phyloP scores from a whole-genome alignment of 2,329 filamentous ascomycete species.

The Xylaria sp. region DNA sequence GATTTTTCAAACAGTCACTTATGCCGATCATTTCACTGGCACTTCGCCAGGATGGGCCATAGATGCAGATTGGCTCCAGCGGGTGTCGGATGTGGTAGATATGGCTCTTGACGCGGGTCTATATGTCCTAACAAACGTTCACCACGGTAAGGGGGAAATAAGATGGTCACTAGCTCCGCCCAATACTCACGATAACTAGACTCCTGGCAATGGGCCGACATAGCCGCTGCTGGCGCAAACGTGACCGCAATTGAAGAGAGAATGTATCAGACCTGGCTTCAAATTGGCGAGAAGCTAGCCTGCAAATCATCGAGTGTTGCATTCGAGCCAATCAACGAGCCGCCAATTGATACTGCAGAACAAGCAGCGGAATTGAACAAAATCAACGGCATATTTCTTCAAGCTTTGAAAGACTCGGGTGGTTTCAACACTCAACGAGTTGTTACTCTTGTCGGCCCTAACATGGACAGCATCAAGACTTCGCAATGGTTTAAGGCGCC shows the following conservation, averaged over 20 bases:
- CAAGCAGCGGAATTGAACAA: constrained; percentile 64
- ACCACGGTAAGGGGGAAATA: constrained; percentile 56
- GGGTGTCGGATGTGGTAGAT: constrained; percentile 68
- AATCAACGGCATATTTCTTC: constrained; percentile 66
- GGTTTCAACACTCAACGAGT: constrained; percentile 67
- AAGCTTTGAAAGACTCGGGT: constrained; percentile 63
- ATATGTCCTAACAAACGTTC: constrained; percentile 67
- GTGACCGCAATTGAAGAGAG: constrained; percentile 65
- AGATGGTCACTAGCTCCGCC: too few relatives aligned
- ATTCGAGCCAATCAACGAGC: constrained; percentile 71
- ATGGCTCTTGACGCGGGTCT: constrained; percentile 63
- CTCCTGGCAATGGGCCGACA: constrained; percentile 68
- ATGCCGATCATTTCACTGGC: constrained; percentile 65
- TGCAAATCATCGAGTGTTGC: constrained; percentile 66
- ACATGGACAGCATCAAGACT: constrained; percentile 64
- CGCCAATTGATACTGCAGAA: constrained; percentile 61
- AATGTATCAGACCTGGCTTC: constrained; percentile 66
- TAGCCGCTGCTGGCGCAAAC: constrained; percentile 59
- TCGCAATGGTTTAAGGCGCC: constrained; percentile 64
- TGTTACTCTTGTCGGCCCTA: constrained; percentile 64
- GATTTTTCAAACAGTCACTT: constrained; percentile 59
- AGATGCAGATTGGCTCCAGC: constrained; percentile 64
- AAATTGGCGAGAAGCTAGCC: constrained; percentile 65
- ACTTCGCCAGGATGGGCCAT: constrained; percentile 65
- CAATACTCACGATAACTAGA: constrained; percentile 51